Percentiles rank a stretch among this genome's conserved stretches.
These are phyloP conservation scores for Polygonum aviculare DNA, from an alignment of 148 eudicot species.

Conservation along the genomic window DNA sequence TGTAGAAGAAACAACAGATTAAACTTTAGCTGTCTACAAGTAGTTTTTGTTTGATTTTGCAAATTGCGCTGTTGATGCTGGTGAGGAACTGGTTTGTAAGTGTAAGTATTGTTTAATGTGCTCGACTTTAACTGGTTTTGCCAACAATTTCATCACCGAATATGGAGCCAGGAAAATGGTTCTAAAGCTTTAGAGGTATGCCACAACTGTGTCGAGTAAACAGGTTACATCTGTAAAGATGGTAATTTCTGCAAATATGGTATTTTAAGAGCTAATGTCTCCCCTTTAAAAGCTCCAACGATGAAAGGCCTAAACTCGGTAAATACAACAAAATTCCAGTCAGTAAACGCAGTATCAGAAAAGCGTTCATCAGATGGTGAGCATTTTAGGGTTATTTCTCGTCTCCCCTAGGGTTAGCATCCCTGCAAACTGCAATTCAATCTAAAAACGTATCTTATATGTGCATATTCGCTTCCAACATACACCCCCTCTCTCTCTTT, in stretches of 20 bases:
- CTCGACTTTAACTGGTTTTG: background rate
- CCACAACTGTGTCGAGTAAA: no score
- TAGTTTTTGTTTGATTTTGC: background rate
- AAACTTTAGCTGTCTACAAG: background rate
- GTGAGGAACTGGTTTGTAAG: background rate
- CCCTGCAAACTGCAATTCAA: conserved; percentile 2
- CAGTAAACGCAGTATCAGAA: background rate
- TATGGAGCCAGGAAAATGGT: background rate
- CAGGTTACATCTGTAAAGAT: no score
- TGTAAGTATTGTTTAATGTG: background rate
- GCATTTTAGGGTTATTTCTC: conserved; percentile 7
- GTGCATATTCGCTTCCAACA: conserved; percentile 8
- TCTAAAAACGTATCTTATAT: conserved; percentile 1
- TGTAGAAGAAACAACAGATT: background rate
- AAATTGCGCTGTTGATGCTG: background rate
- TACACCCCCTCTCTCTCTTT: background rate
- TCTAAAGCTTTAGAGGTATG: no score
- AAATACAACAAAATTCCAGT: background rate
- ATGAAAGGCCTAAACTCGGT: background rate
- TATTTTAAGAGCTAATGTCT: background rate
- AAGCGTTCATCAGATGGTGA: background rate
- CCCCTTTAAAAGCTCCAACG: background rate
- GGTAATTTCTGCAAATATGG: background rate
- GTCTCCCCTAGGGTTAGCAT: background rate
- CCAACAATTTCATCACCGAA: background rate